Conservation (phyloP, 2,329 filamentous ascomycete genomes). For the Juglanconis juglandina region DNA sequence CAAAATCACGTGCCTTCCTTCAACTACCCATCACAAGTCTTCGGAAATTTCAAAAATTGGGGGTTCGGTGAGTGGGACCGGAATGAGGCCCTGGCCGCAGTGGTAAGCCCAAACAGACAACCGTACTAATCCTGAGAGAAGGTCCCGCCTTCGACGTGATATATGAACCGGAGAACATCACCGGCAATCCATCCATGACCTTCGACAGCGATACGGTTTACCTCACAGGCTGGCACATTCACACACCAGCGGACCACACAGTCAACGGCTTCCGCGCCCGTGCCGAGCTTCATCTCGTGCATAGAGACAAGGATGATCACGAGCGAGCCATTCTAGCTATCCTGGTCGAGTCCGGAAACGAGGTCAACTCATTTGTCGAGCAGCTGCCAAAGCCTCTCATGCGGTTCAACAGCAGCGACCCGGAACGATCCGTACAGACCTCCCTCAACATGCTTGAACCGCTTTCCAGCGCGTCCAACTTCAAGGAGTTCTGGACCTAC, state of each 20-base stretch:
- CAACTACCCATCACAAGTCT: conserved; percentile 33
- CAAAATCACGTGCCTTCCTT: conserved; percentile 38
- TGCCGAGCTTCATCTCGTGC: conserved; percentile 48
- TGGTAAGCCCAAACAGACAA: neutral
- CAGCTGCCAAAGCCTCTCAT: conserved; percentile 37
- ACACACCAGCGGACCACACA: conserved; percentile 47
- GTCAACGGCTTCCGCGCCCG: conserved; percentile 39
- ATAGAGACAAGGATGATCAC: conserved; percentile 38
- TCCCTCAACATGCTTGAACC: conserved; percentile 30
- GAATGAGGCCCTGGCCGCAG: conserved; percentile 17
- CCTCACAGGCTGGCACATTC: conserved; percentile 49
- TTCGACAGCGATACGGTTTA: conserved; percentile 46
- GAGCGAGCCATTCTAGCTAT: conserved; percentile 44
- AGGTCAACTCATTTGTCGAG: conserved; percentile 36
- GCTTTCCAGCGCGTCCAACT: conserved; percentile 33
- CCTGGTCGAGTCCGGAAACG: conserved; percentile 40
- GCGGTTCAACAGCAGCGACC: conserved; percentile 33
- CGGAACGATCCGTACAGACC: neutral
- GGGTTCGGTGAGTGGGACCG: conserved; percentile 44
- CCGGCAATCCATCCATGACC: conserved; percentile 36
- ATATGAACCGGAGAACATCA: conserved; percentile 25
- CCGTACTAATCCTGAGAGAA: neutral
- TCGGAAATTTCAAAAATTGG: conserved; percentile 45
- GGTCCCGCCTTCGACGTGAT: conserved; percentile 22
- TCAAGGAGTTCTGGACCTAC: conserved; percentile 48